These are phyloP conservation scores for Hypoxylon rickii DNA, from an alignment of 495 filamentous ascomycete genomes.

Conservation along the genomic window DNA sequence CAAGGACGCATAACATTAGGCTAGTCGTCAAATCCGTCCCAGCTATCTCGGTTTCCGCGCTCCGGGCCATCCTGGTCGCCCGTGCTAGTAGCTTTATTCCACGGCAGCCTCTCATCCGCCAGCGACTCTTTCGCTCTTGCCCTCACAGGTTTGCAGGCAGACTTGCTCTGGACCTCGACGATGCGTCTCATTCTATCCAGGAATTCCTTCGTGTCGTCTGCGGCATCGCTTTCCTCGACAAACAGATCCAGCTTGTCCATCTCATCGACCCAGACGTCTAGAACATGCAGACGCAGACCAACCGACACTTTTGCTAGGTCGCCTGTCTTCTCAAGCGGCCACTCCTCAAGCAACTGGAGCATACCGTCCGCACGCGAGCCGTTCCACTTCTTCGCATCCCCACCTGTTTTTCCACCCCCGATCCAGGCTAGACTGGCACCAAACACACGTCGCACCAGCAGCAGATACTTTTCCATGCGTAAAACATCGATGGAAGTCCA, in stretches of 20 bases:
- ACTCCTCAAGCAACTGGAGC: slow-evolving; percentile 46
- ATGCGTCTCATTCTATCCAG: slow-evolving; percentile 41
- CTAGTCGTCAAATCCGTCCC: slow-evolving; percentile 75
- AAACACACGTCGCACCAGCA: slow-evolving; percentile 78
- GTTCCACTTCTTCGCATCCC: slow-evolving; percentile 21
- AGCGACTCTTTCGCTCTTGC: slow-evolving; percentile 71
- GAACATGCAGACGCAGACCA: slow-evolving; percentile 82
- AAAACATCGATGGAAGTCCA: slow-evolving; percentile 82
- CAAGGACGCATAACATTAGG: too few species aligned
- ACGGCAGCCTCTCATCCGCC: slow-evolving; percentile 71
- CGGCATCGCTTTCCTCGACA: slow-evolving; percentile 44
- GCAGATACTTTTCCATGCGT: slow-evolving; percentile 91
- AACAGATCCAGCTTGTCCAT: slow-evolving; percentile 68
- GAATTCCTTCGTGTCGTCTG: slow-evolving; percentile 52
- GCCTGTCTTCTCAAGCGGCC: slow-evolving; percentile 50
- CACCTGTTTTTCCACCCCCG: slow-evolving; percentile 39
- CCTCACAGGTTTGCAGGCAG: slow-evolving; percentile 75
- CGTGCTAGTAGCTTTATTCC: slow-evolving; percentile 41
- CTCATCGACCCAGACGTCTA: slow-evolving; percentile 92
- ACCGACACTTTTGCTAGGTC: slow-evolving; percentile 62
- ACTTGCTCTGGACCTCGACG: slow-evolving; percentile 47
- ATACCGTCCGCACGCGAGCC: slow-evolving; percentile 39
- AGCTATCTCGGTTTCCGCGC: slow-evolving; percentile 59
- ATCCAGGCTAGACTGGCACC: slow-evolving; percentile 66
- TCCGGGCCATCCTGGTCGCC: slow-evolving; percentile 46